phyloP scores from a whole-genome alignment of 345 rosid genomes.

The Acer yangbiense region DNA sequence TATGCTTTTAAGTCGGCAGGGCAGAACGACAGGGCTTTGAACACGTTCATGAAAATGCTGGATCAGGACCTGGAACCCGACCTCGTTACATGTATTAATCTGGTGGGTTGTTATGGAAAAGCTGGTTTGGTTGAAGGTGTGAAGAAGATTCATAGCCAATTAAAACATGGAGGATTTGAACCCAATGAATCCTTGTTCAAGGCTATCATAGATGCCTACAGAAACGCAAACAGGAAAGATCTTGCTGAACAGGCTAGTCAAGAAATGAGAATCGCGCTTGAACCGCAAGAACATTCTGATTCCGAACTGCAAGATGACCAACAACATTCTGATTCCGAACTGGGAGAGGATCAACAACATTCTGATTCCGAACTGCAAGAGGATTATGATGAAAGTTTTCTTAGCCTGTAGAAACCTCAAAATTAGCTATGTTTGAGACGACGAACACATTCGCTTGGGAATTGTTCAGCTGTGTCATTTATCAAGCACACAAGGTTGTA shows the following conservation, averaged over 20 bases:
- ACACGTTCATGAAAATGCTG: constrained; percentile 72
- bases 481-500: constrained; percentile 1
- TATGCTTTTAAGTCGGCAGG: constrained; percentile 65
- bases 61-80: constrained; percentile 82
- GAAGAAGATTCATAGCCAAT: constrained; percentile 58
- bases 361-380: constrained; percentile 34
- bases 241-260: constrained; percentile 64
- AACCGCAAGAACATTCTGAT: constrained; percentile 32
- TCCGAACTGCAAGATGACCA: constrained; percentile 28
- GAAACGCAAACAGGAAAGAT: constrained; percentile 59
- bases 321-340: no score
- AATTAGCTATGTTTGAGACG: neutral
- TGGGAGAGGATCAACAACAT: neutral
- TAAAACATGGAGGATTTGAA: constrained; percentile 58
- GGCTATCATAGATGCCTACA: constrained; percentile 68
- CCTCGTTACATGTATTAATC: constrained; percentile 58
- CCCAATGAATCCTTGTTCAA: constrained; percentile 59
- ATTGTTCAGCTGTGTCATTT: neutral
- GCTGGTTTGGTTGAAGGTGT: constrained; percentile 90
- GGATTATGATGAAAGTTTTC: constrained; percentile 22
- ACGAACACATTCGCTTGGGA: no score
- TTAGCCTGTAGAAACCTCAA: neutral
- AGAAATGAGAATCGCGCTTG: constrained; percentile 64
- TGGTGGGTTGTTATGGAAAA: constrained; percentile 72
- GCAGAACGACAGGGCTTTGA: constrained; percentile 64